These are phyloP conservation scores for Pelargonium nanum DNA, from an alignment of 345 rosid species.

Conservation along the genomic window DNA sequence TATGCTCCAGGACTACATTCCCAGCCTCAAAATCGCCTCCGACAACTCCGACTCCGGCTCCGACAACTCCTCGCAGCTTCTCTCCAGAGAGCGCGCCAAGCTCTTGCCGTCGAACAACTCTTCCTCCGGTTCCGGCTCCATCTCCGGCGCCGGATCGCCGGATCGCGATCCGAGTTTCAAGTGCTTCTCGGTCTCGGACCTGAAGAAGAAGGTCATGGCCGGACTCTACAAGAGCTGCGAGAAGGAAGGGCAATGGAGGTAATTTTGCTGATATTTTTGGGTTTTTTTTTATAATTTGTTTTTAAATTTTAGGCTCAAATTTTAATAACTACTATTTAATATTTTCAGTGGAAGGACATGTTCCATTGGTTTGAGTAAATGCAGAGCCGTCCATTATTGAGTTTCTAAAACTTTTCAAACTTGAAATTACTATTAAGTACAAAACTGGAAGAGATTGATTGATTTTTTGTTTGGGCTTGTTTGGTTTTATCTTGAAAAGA, in stretches of 20 bases:
- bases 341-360: too few species aligned
- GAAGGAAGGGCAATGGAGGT: slow-evolving; percentile 93
- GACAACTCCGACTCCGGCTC: slow-evolving; percentile 48
- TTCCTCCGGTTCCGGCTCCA: slow-evolving; percentile 24
- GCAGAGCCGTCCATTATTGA: too few species aligned
- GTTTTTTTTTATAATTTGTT: neutral
- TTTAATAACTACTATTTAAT: too few species aligned
- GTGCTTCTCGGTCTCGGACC: slow-evolving; percentile 79
- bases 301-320: neutral
- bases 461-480: neutral
- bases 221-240: slow-evolving; percentile 68
- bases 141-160: slow-evolving; percentile 25
- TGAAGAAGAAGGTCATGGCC: slow-evolving; percentile 84
- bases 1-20: slow-evolving; percentile 83
- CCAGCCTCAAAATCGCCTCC: slow-evolving; percentile 46
- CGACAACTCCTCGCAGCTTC: slow-evolving; percentile 41
- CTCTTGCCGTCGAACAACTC: slow-evolving; percentile 37
- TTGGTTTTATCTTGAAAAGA: too few species aligned
- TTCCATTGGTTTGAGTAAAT: too few species aligned
- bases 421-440: too few species aligned
- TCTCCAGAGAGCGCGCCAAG: slow-evolving; percentile 39
- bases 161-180: slow-evolving; percentile 47
- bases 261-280: slow-evolving; percentile 1
- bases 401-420: too few species aligned
- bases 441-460: neutral